Conservation (phyloP, 139 green algal species). For the Parachlorella kessleri region DNA sequence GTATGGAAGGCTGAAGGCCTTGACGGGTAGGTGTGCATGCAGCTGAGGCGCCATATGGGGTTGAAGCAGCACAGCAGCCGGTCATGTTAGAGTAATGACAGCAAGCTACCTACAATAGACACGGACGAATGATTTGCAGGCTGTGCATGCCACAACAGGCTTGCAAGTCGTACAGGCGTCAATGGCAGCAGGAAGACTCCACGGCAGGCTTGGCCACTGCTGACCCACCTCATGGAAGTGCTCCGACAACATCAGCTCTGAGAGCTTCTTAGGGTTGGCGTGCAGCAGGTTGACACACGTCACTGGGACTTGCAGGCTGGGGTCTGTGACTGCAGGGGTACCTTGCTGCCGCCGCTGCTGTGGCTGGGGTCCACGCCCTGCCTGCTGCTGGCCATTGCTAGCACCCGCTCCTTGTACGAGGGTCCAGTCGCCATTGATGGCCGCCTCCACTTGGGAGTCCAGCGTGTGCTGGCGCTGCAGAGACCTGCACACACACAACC, state of each 20-base stretch:
- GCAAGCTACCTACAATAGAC: background rate
- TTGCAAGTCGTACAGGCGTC: no score
- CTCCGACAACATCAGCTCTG: slow-evolving; percentile 76
- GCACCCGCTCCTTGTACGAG: slow-evolving; percentile 4
- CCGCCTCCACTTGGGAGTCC: background rate
- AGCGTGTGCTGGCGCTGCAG: slow-evolving; percentile 76
- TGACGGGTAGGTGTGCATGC: no score
- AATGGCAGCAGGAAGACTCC: background rate
- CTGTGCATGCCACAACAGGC: no score
- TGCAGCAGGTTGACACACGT: slow-evolving; percentile 95
- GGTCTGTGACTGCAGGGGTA: background rate
- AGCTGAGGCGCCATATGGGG: no score
- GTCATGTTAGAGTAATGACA: background rate
- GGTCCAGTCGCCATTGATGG: slow-evolving; percentile 3
- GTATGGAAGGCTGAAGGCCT: no score
- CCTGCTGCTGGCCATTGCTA: background rate
- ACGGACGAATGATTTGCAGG: background rate
- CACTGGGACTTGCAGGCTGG: slow-evolving; percentile 56
- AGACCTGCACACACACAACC: no score
- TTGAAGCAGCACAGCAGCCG: no score
- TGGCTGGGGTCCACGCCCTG: no score
- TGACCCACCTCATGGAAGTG: slow-evolving; percentile 66
- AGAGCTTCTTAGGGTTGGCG: slow-evolving; percentile 59
- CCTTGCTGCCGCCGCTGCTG: background rate
- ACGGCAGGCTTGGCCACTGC: background rate